phyloP scores from a whole-genome alignment of 139 green algal genomes.

The Coccomyxa sp. region DNA sequence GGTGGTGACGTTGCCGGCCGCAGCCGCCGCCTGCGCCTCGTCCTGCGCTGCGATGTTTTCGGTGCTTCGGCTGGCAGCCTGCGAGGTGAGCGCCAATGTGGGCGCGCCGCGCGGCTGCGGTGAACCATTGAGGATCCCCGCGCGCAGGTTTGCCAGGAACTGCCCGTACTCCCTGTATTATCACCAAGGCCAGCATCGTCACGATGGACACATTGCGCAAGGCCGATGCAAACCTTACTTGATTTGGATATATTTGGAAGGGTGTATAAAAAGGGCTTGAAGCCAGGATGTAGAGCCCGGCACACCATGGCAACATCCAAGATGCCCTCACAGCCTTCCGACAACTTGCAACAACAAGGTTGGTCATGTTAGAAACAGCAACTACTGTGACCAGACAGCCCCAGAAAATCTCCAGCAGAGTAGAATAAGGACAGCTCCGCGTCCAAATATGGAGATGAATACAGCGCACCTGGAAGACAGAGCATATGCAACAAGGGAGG shows the following conservation, averaged over 20 bases:
- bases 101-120: background rate
- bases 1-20: background rate
- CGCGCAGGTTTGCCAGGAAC: conserved; percentile 36
- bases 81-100: background rate
- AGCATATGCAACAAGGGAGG: conserved; percentile 75
- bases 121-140: conserved; percentile 8
- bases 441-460: too few relatives aligned
- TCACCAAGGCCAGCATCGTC: background rate
- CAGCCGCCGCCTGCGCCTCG: background rate
- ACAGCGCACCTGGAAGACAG: conserved; percentile 46
- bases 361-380: too few relatives aligned
- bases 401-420: too few relatives aligned
- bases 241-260: too few relatives aligned
- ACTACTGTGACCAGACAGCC: too few relatives aligned
- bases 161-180: conserved; percentile 50
- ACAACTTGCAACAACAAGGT: too few relatives aligned
- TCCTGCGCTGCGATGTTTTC: background rate
- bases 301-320: too few relatives aligned
- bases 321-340: too few relatives aligned
- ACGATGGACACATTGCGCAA: background rate
- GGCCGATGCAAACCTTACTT: background rate
- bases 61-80: conserved; percentile 6
- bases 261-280: too few relatives aligned
- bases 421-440: too few relatives aligned
- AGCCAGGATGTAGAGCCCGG: too few relatives aligned